These are phyloP conservation scores for Eucalyptus caleyi DNA, from an alignment of 345 rosid species.

Conservation along the genomic window DNA sequence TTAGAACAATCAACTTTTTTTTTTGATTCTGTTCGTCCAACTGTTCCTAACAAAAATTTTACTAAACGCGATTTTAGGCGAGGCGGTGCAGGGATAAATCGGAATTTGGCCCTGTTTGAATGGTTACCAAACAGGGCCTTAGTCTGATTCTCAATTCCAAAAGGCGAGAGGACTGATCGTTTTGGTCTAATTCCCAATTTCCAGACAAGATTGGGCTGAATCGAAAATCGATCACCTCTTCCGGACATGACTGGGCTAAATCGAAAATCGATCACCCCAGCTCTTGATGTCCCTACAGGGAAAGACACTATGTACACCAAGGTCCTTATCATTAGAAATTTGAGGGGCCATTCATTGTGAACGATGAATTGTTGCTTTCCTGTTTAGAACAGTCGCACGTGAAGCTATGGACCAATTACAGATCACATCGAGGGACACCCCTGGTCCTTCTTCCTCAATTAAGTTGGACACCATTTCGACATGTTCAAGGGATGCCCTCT, in stretches of 20 bases:
- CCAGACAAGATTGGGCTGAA: too few species aligned
- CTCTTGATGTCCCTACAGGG: neutral
- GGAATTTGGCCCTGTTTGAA: too few species aligned
- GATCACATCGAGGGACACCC: neutral
- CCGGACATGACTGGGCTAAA: neutral
- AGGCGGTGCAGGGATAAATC: too few species aligned
- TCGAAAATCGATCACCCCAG: neutral
- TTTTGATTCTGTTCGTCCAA: too few species aligned
- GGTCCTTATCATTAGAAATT: neutral
- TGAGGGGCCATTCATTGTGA: neutral
- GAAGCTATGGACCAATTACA: neutral
- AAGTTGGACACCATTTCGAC: neutral
- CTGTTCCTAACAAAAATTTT: too few species aligned
- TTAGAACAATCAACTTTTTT: too few species aligned
- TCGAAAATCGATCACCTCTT: too few species aligned
- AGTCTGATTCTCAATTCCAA: neutral
- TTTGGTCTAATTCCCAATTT: too few species aligned
- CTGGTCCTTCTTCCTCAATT: neutral
- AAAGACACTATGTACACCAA: neutral
- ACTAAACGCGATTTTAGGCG: too few species aligned
- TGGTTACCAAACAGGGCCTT: too few species aligned
- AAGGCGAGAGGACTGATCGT: accelerated
- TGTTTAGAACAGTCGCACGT: neutral
- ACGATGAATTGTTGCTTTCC: neutral
- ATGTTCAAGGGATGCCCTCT: neutral